Evolutionary conservation across 1,284 basidiomycete genomes (phyloP).

Genomic region (Cystobasidiaceae sp.): DNA sequence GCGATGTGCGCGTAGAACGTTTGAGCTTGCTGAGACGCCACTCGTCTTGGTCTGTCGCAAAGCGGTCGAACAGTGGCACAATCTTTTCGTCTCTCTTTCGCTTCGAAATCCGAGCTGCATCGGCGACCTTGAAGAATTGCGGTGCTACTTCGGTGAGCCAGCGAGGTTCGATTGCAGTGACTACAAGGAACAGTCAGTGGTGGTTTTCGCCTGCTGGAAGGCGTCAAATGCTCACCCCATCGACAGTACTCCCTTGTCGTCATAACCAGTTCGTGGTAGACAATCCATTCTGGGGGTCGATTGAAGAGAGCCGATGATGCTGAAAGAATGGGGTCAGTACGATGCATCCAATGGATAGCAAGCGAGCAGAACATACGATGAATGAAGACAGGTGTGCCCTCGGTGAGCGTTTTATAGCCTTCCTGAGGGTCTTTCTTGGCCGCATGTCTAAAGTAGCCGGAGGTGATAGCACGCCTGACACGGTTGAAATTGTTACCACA

Average conservation of each 20-base stretch:
- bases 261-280: constrained; percentile 70
- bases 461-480: constrained; percentile 91
- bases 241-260: constrained; percentile 51
- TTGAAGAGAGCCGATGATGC: constrained; percentile 94
- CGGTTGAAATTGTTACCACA: constrained; percentile 63
- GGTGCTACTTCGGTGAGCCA: constrained; percentile 98
- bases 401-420: constrained; percentile 89
- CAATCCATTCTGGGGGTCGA: constrained; percentile 72
- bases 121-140: constrained; percentile 95
- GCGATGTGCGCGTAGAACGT: constrained; percentile 2
- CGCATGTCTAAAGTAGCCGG: constrained; percentile 91
- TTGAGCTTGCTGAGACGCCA: constrained; percentile 28
- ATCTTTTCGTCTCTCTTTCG: constrained; percentile 97
- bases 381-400: constrained; percentile 95
- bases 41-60: constrained; percentile 57
- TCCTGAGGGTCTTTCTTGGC: constrained; percentile 78
- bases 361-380: constrained; percentile 54
- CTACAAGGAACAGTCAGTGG: constrained; percentile 54
- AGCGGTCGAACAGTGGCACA: constrained; percentile 79
- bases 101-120: constrained; percentile 92
- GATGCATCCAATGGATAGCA: not conserved
- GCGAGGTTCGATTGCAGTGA: constrained; percentile 93
- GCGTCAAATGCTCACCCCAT: constrained; percentile 27
- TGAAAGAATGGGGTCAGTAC: not conserved
- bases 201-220: not conserved